A percentile compares a stretch with the other conserved stretches of the same genome.
Conservation (phyloP, 2,329 filamentous ascomycete genomes). For the Aspergillus clavatus region DNA sequence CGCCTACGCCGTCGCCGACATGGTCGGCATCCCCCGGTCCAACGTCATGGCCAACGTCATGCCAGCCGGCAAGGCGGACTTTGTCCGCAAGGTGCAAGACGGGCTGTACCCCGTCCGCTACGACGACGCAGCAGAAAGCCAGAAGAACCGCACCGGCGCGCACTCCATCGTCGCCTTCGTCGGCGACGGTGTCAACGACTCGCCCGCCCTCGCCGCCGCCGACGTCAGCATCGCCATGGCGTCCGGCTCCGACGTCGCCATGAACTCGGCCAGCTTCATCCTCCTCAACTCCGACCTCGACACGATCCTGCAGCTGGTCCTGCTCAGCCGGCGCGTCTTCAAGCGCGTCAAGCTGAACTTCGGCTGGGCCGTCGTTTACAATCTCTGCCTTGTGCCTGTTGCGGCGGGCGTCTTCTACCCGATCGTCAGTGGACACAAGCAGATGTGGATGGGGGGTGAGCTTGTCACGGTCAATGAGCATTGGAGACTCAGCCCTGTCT, state of each 20-base stretch:
- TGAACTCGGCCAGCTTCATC: slow-evolving; percentile 77
- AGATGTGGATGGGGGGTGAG: slow-evolving; percentile 30
- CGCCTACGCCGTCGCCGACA: slow-evolving; percentile 69
- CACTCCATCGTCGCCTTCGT: slow-evolving; percentile 71
- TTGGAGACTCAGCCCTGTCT: slow-evolving; percentile 52
- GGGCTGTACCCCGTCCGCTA: slow-evolving; percentile 5
- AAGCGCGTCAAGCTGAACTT: slow-evolving; percentile 79
- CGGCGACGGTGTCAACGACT: slow-evolving; percentile 83
- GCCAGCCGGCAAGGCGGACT: slow-evolving; percentile 66
- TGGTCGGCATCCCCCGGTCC: slow-evolving; percentile 65
- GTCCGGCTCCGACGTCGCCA: slow-evolving; percentile 75
- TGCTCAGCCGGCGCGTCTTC: slow-evolving; percentile 68
- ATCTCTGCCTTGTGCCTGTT: slow-evolving; percentile 69
- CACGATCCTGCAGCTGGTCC: slow-evolving; percentile 67
- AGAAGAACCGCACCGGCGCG: slow-evolving; percentile 8
- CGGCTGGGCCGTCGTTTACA: slow-evolving; percentile 79
- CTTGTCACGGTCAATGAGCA: slow-evolving; percentile 32
- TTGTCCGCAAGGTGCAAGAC: slow-evolving; percentile 36
- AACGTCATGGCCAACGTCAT: slow-evolving; percentile 86
- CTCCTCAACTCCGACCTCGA: slow-evolving; percentile 66
- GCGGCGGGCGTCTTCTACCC: slow-evolving; percentile 76
- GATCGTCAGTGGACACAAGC: slow-evolving; percentile 40
- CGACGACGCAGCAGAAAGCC: slow-evolving; percentile 7
- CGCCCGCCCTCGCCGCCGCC: slow-evolving; percentile 71
- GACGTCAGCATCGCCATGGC: slow-evolving; percentile 81